Evolutionary conservation across 192 early-diverging fungal species (phyloP).

Genomic region (Umbelopsis sp.): DNA sequence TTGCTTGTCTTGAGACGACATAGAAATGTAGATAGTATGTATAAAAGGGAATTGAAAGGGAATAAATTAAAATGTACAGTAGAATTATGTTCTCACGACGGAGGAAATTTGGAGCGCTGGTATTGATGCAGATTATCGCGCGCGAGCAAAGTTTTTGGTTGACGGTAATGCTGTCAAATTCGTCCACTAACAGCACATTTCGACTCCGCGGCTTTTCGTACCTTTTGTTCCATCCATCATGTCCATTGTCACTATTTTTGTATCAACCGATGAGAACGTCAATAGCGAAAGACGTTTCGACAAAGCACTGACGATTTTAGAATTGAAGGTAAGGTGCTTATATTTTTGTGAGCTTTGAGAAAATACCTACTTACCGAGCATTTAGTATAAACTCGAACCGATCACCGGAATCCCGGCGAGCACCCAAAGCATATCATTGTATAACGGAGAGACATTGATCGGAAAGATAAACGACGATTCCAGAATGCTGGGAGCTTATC

Average conservation of each 20-base stretch:
- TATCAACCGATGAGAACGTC: conserved; percentile 73
- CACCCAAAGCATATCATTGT: conserved; percentile 68
- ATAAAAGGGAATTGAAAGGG: too few relatives aligned
- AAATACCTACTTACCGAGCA: background rate
- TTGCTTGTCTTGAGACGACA: background rate
- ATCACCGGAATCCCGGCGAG: conserved; percentile 84
- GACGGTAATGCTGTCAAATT: background rate
- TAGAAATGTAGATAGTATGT: background rate
- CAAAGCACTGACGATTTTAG: conserved; percentile 63
- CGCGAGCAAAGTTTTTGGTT: background rate
- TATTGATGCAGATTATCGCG: background rate
- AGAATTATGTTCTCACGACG: too few relatives aligned
- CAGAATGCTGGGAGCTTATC: conserved; percentile 85
- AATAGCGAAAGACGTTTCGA: conserved; percentile 89
- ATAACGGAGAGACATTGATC: conserved; percentile 51
- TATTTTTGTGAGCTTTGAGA: background rate
- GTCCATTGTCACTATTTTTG: conserved; percentile 90
- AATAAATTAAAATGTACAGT: too few relatives aligned
- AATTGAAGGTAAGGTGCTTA: conserved; percentile 63
- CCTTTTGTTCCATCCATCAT: conserved; percentile 24
- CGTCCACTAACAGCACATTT: background rate
- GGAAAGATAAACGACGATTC: conserved; percentile 57
- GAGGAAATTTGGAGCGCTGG: background rate
- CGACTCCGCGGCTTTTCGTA: background rate
- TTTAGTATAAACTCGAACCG: conserved; percentile 79